A percentile compares a stretch with the other conserved stretches of the same genome.
These are phyloP conservation scores for Boletus subluridellus DNA, from an alignment of 1,284 basidiomycete genomes.

Conservation along the genomic window DNA sequence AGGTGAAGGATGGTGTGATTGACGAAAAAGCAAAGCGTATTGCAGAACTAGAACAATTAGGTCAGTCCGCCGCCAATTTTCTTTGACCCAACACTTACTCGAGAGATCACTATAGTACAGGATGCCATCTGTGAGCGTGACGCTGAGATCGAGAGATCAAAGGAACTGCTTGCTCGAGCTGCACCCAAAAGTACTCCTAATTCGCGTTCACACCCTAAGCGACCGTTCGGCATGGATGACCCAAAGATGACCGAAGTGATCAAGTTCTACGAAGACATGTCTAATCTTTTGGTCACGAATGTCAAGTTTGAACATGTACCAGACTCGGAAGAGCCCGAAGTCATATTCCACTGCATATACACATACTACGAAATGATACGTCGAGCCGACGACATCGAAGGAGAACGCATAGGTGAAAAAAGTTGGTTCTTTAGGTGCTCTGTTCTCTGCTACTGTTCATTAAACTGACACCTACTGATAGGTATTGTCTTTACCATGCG, in stretches of 20 bases:
- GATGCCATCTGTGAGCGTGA: constrained; percentile 53
- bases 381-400: constrained; percentile 29
- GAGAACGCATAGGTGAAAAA: constrained; percentile 32
- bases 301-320: constrained; percentile 41
- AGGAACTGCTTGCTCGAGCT: constrained; percentile 43
- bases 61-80: constrained; percentile 35
- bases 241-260: constrained; percentile 51
- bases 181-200: constrained; percentile 31
- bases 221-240: constrained; percentile 42
- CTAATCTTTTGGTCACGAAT: constrained; percentile 52
- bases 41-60: constrained; percentile 41
- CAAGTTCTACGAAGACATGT: constrained; percentile 59
- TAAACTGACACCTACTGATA: constrained; percentile 25
- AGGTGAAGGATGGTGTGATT: constrained; percentile 44
- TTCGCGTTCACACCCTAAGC: constrained; percentile 30
- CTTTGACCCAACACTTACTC: constrained; percentile 2
- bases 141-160: constrained; percentile 58
- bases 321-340: constrained; percentile 39
- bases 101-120: constrained; percentile 41
- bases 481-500: constrained; percentile 60
- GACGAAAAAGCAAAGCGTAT: constrained; percentile 48
- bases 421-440: constrained; percentile 34
- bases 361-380: constrained; percentile 42
- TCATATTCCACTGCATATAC: constrained; percentile 50
- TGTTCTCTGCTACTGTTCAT: background rate